phyloP scores from a whole-genome alignment of 2,329 filamentous ascomycete genomes.

The Didymella sp. region DNA sequence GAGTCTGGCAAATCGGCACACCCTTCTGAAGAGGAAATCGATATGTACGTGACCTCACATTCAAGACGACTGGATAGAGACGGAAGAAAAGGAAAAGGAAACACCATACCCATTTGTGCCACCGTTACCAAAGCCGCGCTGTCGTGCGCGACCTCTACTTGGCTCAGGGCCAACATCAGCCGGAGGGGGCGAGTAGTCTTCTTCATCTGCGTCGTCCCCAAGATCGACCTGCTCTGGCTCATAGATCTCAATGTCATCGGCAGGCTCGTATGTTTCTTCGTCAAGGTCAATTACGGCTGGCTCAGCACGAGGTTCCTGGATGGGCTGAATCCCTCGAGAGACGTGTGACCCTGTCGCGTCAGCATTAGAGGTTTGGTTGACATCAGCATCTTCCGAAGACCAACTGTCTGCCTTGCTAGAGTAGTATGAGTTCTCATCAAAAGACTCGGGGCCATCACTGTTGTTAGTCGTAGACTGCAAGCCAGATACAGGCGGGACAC shows the following conservation, averaged over 20 bases:
- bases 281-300: slow-evolving; percentile 47
- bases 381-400: slow-evolving; percentile 57
- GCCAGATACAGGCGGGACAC: slow-evolving; percentile 73
- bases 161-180: slow-evolving; percentile 48
- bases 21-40: not conserved
- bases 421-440: slow-evolving; percentile 95
- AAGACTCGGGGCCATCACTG: slow-evolving; percentile 76
- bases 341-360: slow-evolving; percentile 41
- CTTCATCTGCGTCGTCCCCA: slow-evolving; percentile 49
- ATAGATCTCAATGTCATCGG: slow-evolving; percentile 51
- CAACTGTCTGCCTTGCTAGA: slow-evolving; percentile 89
- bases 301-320: slow-evolving; percentile 28
- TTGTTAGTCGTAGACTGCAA: slow-evolving; percentile 63
- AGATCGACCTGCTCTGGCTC: slow-evolving; percentile 41
- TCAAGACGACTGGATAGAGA: slow-evolving; percentile 20
- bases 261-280: slow-evolving; percentile 49
- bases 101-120: slow-evolving; percentile 43
- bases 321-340: slow-evolving; percentile 35
- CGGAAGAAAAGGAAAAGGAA: slow-evolving; percentile 15
- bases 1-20: not conserved
- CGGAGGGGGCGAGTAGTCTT: slow-evolving; percentile 56
- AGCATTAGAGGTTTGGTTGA: slow-evolving; percentile 39
- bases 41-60: not conserved
- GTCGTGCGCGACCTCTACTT: slow-evolving; percentile 35
- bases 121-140: slow-evolving; percentile 28